Percentiles rank a stretch among this genome's conserved stretches.
Conservation (phyloP, 108 stramenopile genomes). For the Fistulifera pelliculosa region DNA sequence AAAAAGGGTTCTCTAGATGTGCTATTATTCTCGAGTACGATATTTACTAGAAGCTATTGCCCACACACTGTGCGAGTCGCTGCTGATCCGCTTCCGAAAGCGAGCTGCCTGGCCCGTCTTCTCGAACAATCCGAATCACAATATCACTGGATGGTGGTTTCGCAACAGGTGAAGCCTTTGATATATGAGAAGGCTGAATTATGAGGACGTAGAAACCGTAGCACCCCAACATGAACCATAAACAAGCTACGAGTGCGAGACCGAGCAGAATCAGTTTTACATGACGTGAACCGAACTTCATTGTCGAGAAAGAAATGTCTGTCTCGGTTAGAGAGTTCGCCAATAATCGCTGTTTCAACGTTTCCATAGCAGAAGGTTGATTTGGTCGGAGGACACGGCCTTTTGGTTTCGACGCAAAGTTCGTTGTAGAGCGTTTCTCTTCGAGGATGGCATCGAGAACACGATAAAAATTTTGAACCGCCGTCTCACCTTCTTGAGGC, state of each 20-base stretch:
- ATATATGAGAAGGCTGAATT: background rate
- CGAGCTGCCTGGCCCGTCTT: background rate
- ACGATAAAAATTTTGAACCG: constrained; percentile 27
- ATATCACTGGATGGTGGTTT: background rate
- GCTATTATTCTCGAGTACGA: too few species aligned
- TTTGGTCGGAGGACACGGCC: background rate
- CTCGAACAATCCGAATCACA: constrained; percentile 11
- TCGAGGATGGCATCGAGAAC: constrained; percentile 29
- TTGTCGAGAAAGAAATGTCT: background rate
- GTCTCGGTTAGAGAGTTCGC: background rate
- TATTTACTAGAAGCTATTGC: too few species aligned
- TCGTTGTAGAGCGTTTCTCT: constrained; percentile 6
- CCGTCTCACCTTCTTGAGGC: constrained; percentile 1
- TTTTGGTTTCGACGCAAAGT: background rate
- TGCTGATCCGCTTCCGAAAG: too few species aligned
- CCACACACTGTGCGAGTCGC: too few species aligned
- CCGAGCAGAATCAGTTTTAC: background rate
- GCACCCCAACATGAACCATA: constrained; percentile 4
- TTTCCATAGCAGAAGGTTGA: background rate
- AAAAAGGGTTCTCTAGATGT: too few species aligned
- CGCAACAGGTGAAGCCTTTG: background rate
- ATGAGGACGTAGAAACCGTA: constrained; percentile 6
- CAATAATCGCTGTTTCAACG: background rate
- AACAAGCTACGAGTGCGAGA: background rate
- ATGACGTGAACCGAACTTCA: background rate